These are phyloP conservation scores for Leptographium wingfieldii DNA, from an alignment of 2,329 filamentous ascomycete genomes.

Conservation along the genomic window DNA sequence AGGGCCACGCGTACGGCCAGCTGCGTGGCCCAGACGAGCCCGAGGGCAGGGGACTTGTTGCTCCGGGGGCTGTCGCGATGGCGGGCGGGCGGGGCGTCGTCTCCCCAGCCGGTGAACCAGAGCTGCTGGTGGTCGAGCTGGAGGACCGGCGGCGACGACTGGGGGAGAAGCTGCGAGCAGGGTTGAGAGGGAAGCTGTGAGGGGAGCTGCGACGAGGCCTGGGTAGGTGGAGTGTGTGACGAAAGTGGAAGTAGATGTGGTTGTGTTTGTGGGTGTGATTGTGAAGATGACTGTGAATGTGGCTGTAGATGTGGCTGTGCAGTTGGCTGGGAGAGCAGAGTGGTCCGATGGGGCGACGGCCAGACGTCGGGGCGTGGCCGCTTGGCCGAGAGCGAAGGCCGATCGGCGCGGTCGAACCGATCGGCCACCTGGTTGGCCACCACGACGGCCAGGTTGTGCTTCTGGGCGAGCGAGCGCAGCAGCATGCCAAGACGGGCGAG, in stretches of 20 bases:
- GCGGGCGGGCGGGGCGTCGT: constrained; percentile 39
- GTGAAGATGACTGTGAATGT: background rate
- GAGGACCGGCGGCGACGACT: constrained; percentile 37
- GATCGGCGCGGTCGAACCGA: constrained; percentile 42
- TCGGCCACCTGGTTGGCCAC: constrained; percentile 94
- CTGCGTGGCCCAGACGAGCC: constrained; percentile 85
- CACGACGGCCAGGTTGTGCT: constrained; percentile 68
- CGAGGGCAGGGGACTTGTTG: constrained; percentile 75
- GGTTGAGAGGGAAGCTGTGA: background rate
- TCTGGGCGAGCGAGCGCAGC: constrained; percentile 62
- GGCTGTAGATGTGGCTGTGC: background rate
- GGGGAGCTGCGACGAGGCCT: background rate
- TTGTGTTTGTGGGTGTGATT: background rate
- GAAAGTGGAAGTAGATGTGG: background rate
- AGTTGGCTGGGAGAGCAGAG: background rate
- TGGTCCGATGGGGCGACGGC: background rate
- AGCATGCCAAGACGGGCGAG: constrained; percentile 65
- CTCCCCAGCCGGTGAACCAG: constrained; percentile 94
- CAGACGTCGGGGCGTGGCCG: constrained; percentile 1
- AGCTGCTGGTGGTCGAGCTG: constrained; percentile 79
- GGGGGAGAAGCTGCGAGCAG: background rate
- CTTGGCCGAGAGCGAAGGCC: constrained; percentile 6
- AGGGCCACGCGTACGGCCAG: constrained; percentile 72
- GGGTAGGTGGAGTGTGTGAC: background rate
- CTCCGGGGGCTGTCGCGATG: constrained; percentile 10